Evolutionary conservation across 176 grass and related monocot species (phyloP).

Genomic region (Carex littledalei): DNA sequence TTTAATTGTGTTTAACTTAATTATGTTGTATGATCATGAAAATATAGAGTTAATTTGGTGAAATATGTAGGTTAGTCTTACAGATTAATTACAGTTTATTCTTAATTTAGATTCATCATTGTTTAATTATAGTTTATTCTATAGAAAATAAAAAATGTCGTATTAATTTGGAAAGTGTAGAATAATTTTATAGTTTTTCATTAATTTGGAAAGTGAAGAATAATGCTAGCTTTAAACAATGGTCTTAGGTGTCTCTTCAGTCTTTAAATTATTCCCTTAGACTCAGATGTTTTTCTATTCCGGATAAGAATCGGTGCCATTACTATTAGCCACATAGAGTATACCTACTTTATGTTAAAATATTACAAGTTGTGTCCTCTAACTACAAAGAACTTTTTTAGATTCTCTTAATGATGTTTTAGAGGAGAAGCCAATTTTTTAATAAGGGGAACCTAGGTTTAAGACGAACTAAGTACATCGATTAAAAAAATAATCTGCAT

Average conservation of each 20-base stretch:
- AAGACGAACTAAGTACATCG: neutral
- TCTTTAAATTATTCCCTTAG: constrained; percentile 7
- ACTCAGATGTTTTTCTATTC: constrained; percentile 15
- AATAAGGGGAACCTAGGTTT: neutral
- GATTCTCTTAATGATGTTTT: neutral
- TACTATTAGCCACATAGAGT: neutral
- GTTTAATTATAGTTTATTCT: no score
- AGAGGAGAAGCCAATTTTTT: neutral
- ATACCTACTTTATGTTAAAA: neutral
- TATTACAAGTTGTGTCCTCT: neutral
- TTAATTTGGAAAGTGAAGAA: neutral
- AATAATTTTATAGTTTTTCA: no score
- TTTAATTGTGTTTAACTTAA: no score
- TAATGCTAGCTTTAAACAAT: constrained; percentile 7
- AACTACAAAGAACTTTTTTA: constrained; percentile 1
- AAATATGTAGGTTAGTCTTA: no score
- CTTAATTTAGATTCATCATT: no score
- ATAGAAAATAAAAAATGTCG: no score
- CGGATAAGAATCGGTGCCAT: constrained; percentile 13
- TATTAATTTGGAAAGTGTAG: no score
- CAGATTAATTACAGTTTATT: no score
- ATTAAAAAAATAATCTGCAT: neutral
- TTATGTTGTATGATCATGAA: no score
- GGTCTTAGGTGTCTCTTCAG: constrained; percentile 8
- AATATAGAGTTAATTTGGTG: no score